Evolutionary conservation across 2,329 filamentous ascomycete genomes (phyloP).

Genomic region (Massarina eburnea): DNA sequence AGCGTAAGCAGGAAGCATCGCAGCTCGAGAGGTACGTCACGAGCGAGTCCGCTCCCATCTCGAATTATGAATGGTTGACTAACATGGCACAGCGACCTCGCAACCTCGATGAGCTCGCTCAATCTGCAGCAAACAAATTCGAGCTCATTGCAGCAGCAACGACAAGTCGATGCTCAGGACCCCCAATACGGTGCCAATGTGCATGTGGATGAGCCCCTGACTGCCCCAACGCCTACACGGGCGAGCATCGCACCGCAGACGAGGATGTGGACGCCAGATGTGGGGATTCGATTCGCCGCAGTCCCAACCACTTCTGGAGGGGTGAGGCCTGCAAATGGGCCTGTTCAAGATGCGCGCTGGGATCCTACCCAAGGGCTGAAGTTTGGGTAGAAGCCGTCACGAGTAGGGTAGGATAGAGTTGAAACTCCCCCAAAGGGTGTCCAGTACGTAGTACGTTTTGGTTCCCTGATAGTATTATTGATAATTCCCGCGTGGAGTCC

Average conservation of each 20-base stretch:
- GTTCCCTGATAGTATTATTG: too few relatives aligned
- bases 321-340: slow-evolving; percentile 34
- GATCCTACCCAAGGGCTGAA: slow-evolving; percentile 43
- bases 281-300: slow-evolving; percentile 76
- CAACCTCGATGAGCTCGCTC: slow-evolving; percentile 61
- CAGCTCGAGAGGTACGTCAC: slow-evolving; percentile 70
- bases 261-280: slow-evolving; percentile 75
- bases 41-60: background rate
- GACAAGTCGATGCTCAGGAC: slow-evolving; percentile 55
- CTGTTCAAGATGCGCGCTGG: slow-evolving; percentile 42
- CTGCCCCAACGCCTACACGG: slow-evolving; percentile 49
- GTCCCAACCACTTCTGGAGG: slow-evolving; percentile 33
- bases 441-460: too few relatives aligned
- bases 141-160: slow-evolving; percentile 47
- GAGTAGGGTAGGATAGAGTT: background rate
- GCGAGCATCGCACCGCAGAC: slow-evolving; percentile 43
- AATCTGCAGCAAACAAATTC: slow-evolving; percentile 52
- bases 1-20: slow-evolving; percentile 77
- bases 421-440: too few relatives aligned
- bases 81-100: slow-evolving; percentile 52
- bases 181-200: slow-evolving; percentile 58
- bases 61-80: slow-evolving; percentile 8
- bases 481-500: too few relatives aligned
- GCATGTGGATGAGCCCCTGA: slow-evolving; percentile 56
- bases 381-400: slow-evolving; percentile 27